Evolutionary conservation across 805 yeast genomes (phyloP).

Genomic region (Metschnikowia gelsemii): DNA sequence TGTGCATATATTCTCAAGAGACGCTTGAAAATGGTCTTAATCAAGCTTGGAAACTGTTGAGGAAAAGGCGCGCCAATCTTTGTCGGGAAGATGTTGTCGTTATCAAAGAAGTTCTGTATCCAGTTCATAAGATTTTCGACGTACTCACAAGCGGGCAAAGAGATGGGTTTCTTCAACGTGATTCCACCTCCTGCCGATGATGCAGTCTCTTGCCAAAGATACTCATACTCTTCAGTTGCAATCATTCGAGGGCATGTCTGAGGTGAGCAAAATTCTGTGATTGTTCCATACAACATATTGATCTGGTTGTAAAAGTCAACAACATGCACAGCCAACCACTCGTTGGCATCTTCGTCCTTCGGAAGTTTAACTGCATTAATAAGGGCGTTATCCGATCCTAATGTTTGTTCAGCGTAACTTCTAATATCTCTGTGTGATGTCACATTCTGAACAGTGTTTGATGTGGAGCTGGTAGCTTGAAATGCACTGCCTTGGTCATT

Average conservation of each 20-base stretch:
- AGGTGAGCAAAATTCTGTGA: conserved; percentile 96
- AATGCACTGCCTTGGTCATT: conserved; percentile 15
- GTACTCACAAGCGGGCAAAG: conserved; percentile 92
- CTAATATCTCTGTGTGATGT: conserved; percentile 71
- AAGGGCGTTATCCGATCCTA: conserved; percentile 88
- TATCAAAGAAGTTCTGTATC: conserved; percentile 91
- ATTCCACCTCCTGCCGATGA: conserved; percentile 25
- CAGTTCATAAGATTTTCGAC: conserved; percentile 92
- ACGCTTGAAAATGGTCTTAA: conserved; percentile 85
- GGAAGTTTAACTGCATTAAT: conserved; percentile 94
- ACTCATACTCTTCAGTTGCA: conserved; percentile 96
- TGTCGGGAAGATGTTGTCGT: conserved; percentile 85
- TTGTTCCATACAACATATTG: conserved; percentile 93
- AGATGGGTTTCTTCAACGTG: conserved; percentile 65
- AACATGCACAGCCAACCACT: conserved; percentile 97
- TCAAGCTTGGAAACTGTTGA: conserved; percentile 71
- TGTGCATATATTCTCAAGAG: conserved; percentile 95
- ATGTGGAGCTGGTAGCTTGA: conserved; percentile 31
- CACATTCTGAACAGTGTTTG: conserved; percentile 31
- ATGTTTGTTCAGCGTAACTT: conserved; percentile 88
- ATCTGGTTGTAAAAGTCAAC: conserved; percentile 95
- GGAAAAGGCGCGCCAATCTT: conserved; percentile 93
- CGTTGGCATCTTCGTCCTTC: conserved; percentile 84
- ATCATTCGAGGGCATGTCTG: conserved; percentile 94
- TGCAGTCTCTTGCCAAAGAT: conserved; percentile 86